A percentile compares a stretch with the other conserved stretches of the same genome.
Evolutionary conservation across 1,284 basidiomycete species (phyloP).

Genomic region (Nidula niveotomentosa): DNA sequence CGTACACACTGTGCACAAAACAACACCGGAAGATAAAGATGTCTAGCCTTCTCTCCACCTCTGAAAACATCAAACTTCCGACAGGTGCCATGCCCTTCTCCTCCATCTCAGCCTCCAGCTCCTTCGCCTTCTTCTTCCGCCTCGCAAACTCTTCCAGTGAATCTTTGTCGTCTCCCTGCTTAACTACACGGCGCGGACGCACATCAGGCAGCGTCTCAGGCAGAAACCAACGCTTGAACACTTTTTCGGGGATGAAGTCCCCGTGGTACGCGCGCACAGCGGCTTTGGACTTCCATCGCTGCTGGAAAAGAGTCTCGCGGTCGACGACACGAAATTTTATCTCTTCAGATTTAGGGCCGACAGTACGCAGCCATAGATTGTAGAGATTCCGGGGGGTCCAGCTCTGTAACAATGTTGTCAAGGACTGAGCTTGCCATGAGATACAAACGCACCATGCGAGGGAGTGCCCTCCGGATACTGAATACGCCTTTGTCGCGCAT

Average conservation of each 20-base stretch:
- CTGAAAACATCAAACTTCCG: slow-evolving; percentile 88
- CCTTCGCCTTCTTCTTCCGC: slow-evolving; percentile 49
- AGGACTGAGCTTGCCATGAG: background rate
- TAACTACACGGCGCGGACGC: slow-evolving; percentile 51
- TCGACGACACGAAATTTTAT: slow-evolving; percentile 52
- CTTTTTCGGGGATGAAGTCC: slow-evolving; percentile 90
- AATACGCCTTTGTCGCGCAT: slow-evolving; percentile 11
- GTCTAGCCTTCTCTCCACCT: slow-evolving; percentile 94
- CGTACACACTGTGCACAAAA: slow-evolving; percentile 89
- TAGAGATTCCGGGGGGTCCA: slow-evolving; percentile 82
- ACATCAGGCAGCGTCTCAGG: slow-evolving; percentile 88
- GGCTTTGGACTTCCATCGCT: slow-evolving; percentile 91
- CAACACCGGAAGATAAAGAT: slow-evolving; percentile 91
- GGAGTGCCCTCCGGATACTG: slow-evolving; percentile 8
- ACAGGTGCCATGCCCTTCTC: slow-evolving; percentile 68
- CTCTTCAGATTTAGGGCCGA: slow-evolving; percentile 45
- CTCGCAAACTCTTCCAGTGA: slow-evolving; percentile 58
- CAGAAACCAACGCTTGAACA: slow-evolving; percentile 96
- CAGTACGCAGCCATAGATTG: slow-evolving; percentile 72
- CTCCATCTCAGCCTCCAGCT: slow-evolving; percentile 51
- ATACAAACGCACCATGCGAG: slow-evolving; percentile 10
- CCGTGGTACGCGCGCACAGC: slow-evolving; percentile 95
- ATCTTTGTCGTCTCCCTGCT: slow-evolving; percentile 36
- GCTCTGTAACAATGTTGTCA: slow-evolving; percentile 50
- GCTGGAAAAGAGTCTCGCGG: slow-evolving; percentile 82